Base-by-base conservation (phyloP, 805 yeast genomes). In the Scheffersomyces ergatensis region DNA sequence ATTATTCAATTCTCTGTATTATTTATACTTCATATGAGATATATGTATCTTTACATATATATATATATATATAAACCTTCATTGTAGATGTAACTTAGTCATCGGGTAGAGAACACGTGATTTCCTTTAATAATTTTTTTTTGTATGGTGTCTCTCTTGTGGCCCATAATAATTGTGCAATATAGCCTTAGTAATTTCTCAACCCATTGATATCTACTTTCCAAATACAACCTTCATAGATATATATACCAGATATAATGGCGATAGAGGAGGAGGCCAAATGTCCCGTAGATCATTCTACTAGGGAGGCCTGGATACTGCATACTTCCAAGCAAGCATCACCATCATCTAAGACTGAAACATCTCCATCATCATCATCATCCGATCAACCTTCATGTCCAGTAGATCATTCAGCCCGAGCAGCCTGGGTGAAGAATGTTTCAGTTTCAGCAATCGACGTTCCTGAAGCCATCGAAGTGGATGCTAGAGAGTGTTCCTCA, bases 201-300 rank as follows among this genome's bases (percentile, higher is more conserved):
- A 7, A 21, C 9, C 9, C 24, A 21, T 21, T 7, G 6, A 21
- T 7, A 21, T 21, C 9, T 21, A 21, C n/a, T n/a, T n/a, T n/a
- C n/a, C n/a, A n/a, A n/a, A n/a, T n/a, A n/a, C n/a, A n/a, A n/a
- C n/a, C n/a, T n/a, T n/a, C n/a, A n/a, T n/a, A n/a, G n/a, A 21
- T 21, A 21, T 21, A 21, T 21, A 7, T 9, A 21, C 6, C 24
- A 21, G 9, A 7, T 5, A 26, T 12, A 36, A 15, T 37, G 24
- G 24, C 15, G 5, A 38, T 24, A 38, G 20, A 38, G 23, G 29
- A 33, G 7, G 48, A 44, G 23, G 3, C 63, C 12, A 60, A 56
- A 41, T 78, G 83, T 51, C 83, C 83, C 5, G 82, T 78, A 21
- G 80, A 76, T 53, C 81, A 75, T 51, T 52, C 56, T 5, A 58